Evolutionary conservation across 208 protist species (phyloP), one percentile per base, ranked within the genome.

Genomic region (Acanthamoeba sp.): DNA sequence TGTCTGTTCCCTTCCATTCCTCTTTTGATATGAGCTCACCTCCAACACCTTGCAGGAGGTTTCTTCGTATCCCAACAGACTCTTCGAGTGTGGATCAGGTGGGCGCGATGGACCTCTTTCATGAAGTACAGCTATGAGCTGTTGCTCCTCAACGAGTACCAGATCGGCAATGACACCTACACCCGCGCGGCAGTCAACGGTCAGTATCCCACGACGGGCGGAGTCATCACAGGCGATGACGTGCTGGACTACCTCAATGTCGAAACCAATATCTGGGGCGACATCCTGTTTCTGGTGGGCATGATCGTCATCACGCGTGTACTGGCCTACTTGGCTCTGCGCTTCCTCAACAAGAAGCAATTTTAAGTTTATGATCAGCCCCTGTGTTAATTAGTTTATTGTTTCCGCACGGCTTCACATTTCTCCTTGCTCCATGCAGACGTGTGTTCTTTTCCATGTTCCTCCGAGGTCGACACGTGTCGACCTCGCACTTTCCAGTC

Each of bases 281-380:
- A 93, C 90, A 32, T 93, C 90, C 29, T 93, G 29, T 93, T 84
- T 66, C 27, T 93, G n/a, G 90, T 93, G 45, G 90, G 90, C 64
- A 38, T 93, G 45, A 93, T 82, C 64, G 36, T 93, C 2, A 3
- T 84, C 36, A 32, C 89, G 1, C 59, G 90, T 1, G 0, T 84
- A 0, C 22, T 84, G 69, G 90, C 90, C 59, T 93, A 85, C 69
- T 24, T 93, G 4, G 34, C 90, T 20, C 90, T 93, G n/a, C 90
- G 66, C 16, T 76, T 84, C 71, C 64, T 93, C 66, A 76, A 82
- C 90, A 93, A 93, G 71, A 66, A 66, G 57, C 20, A 66, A 7
- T 66, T 66, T 34, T 66, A 66, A 52, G 45, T 50, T 14, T 12
- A 50, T 50, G n/a, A n/a, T n/a, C n/a, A n/a, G n/a, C n/a, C n/a